A percentile compares a stretch with the other conserved stretches of the same genome.
phyloP scores from a whole-genome alignment of 78 protist species.

The Anaeramoeba flamelloides region DNA sequence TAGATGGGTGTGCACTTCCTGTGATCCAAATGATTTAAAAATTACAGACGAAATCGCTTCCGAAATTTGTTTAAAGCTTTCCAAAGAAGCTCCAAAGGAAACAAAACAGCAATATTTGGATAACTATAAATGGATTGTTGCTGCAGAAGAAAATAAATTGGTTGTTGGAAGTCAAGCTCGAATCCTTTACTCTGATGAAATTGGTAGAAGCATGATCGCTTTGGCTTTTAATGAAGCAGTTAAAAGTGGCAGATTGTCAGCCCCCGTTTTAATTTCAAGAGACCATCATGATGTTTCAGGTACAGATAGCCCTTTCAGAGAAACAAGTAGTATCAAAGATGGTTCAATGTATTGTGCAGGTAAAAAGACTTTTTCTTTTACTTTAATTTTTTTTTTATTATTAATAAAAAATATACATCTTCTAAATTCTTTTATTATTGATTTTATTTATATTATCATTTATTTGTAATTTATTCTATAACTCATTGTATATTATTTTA shows the following conservation, averaged over 20 bases:
- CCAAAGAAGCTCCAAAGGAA: constrained; percentile 19
- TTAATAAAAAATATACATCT: too few relatives aligned
- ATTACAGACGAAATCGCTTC: constrained; percentile 54
- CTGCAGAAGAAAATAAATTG: constrained; percentile 16
- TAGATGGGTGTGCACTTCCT: constrained; percentile 71
- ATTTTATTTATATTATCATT: too few relatives aligned
- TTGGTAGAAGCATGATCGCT: constrained; percentile 58
- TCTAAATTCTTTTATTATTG: too few relatives aligned
- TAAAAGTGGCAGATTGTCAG: constrained; percentile 23
- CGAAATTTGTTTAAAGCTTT: constrained; percentile 18
- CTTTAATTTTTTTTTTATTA: too few relatives aligned
- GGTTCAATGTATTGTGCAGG: background rate
- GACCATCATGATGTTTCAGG: constrained; percentile 82
- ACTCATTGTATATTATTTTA: too few relatives aligned
- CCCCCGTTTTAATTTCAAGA: constrained; percentile 46
- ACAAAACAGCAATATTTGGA: constrained; percentile 48
- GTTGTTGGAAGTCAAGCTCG: constrained; percentile 15
- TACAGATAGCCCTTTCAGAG: constrained; percentile 70
- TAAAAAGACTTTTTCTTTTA: too few relatives aligned
- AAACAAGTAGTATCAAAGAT: constrained; percentile 49
- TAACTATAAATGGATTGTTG: constrained; percentile 60
- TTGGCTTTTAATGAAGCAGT: constrained; percentile 63
- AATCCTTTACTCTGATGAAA: constrained; percentile 14
- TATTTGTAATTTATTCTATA: too few relatives aligned
- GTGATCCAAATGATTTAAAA: constrained; percentile 35